Evolutionary conservation across 2,329 filamentous ascomycete genomes (phyloP).

Genomic region (Aaosphaeria arxii): DNA sequence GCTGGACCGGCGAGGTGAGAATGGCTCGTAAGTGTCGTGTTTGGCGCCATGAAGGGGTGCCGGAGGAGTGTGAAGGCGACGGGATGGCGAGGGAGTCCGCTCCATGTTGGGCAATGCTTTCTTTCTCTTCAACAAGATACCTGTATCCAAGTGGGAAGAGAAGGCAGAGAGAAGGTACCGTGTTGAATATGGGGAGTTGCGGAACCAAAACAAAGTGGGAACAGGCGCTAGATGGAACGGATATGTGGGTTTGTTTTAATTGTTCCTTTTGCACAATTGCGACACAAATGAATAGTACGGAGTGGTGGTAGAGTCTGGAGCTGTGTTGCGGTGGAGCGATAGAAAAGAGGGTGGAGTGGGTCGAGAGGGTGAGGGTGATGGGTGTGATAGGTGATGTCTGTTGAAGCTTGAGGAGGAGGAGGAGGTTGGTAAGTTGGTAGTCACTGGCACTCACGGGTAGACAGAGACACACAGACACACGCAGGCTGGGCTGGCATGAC

Average conservation of each 20-base stretch:
- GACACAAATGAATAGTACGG: no score
- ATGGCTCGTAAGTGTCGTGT: constrained; percentile 69
- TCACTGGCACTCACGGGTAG: no score
- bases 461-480: no score
- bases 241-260: background rate
- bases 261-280: no score
- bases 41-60: constrained; percentile 64
- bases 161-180: background rate
- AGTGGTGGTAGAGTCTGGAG: no score
- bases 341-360: no score
- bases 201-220: background rate
- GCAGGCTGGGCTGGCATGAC: background rate
- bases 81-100: constrained; percentile 61
- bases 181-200: background rate
- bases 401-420: no score
- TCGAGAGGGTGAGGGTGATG: no score
- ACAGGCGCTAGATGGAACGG: background rate
- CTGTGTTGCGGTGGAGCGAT: no score
- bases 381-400: no score
- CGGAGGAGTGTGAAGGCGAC: constrained; percentile 61
- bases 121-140: background rate
- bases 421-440: no score
- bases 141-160: background rate
- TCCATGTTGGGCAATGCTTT: constrained; percentile 22
- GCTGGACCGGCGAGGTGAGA: constrained; percentile 63